These are phyloP conservation scores for Trichoderma sp. DNA, from an alignment of 2,329 filamentous ascomycete species.

Conservation along the genomic window DNA sequence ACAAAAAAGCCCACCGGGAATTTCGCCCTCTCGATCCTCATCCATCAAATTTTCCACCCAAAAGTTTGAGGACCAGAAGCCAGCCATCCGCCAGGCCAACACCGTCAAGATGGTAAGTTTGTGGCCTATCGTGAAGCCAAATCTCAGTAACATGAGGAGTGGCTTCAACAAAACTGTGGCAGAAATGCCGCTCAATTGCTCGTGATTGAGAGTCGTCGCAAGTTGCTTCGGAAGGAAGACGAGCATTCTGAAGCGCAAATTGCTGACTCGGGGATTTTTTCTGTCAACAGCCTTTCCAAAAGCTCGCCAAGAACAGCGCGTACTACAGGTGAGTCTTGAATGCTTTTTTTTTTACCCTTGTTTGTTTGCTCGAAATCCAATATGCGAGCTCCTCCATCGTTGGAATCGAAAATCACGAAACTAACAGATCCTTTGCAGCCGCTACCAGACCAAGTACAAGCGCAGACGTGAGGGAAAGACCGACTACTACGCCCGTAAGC, in stretches of 20 bases:
- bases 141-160: conserved; percentile 24
- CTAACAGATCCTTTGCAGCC: conserved; percentile 57
- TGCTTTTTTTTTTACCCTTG: too few species aligned
- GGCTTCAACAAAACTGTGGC: conserved; percentile 38
- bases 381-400: not conserved
- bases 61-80: conserved; percentile 43
- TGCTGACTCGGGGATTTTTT: conserved; percentile 86
- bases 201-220: conserved; percentile 75
- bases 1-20: conserved; percentile 47
- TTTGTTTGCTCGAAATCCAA: conserved; percentile 30
- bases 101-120: conserved; percentile 73
- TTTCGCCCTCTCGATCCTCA: conserved; percentile 41
- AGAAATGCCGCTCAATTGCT: conserved; percentile 50
- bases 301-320: conserved; percentile 94
- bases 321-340: conserved; percentile 85
- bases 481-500: conserved; percentile 99
- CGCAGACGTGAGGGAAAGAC: conserved; percentile 95
- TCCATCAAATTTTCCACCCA: conserved; percentile 30
- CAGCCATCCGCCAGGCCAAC: conserved; percentile 53
- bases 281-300: conserved; percentile 76
- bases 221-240: conserved; percentile 89
- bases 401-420: not conserved
- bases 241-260: conserved; percentile 94
- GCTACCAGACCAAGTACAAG: conserved; percentile 99
- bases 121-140: conserved; percentile 42